Base-by-base conservation (phyloP, 495 filamentous ascomycete species). In the Tuber borchii region DNA sequence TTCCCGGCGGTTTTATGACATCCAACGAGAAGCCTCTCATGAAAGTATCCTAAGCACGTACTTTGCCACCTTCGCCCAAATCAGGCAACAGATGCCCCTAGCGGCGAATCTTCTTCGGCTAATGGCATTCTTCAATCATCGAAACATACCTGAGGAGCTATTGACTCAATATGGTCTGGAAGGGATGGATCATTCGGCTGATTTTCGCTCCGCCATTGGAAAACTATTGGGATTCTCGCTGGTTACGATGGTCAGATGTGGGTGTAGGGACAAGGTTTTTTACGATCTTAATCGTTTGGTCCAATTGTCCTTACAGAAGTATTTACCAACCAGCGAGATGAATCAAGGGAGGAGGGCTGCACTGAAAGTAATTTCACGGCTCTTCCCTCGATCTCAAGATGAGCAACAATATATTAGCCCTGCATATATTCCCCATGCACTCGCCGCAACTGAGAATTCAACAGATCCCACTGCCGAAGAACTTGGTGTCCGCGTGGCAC, bases 21-120 rank as follows among this genome's bases (percentile, higher is more conserved):
- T 79, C 31, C 72, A 76, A 26, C 79, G 85, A 56, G 84, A 85
- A 42, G 37, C 85, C 6, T 6, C 39, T 4, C 3, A 0, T 40
- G 80, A 86, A 74, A 82, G 85, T 9, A 78, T 87, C 12, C 77
- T 86, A 17, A 83, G 81, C 10, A 87, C 86, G 22, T 88, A 84
- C 85, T 73, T 84, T 75, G 79, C 87, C 16, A 86, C 86, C 0
- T 88, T 87, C 74, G 81, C 86, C 14, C 83, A 85, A 16, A 85
- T 88, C 69, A 69, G 74, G 65, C 37, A 43, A 17, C 73, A 82
- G 43, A 77, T 74, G 69, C 79, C 78, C 10, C 70, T 71, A n/a
- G 82, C 83, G 31, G 82, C 79, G 20, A 70, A 82, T n/a, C 68
- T 85, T n/a, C 78, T 84, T 22, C 80, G 71, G 42, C 69, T 84